These are phyloP conservation scores for Cryptococcus hybrid DNA, from an alignment of 1,284 basidiomycete genomes.

Conservation along the genomic window DNA sequence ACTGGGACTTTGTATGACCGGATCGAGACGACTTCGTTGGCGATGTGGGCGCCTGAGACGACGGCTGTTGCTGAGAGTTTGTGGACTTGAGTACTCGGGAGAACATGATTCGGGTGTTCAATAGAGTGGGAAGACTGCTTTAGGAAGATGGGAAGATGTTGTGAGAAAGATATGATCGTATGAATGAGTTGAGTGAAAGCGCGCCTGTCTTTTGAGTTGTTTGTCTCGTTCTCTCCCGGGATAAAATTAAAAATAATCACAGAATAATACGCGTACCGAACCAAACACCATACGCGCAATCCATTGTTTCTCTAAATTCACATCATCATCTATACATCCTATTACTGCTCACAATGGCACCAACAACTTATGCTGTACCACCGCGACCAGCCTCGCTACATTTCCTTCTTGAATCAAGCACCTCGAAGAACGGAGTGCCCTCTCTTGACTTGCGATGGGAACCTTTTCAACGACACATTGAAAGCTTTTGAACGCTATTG, in stretches of 20 bases:
- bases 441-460: slow-evolving; percentile 40
- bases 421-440: slow-evolving; percentile 14
- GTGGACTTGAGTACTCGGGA: slow-evolving; percentile 36
- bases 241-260: slow-evolving; percentile 1
- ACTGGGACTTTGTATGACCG: slow-evolving; percentile 25
- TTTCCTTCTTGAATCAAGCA: slow-evolving; percentile 18
- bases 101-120: slow-evolving; percentile 21
- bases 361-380: slow-evolving; percentile 17
- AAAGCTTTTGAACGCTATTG: slow-evolving; percentile 40
- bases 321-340: background rate
- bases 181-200: background rate
- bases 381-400: slow-evolving; percentile 21
- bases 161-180: slow-evolving; percentile 1
- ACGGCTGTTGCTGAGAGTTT: slow-evolving; percentile 19
- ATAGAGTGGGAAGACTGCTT: background rate
- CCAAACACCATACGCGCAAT: slow-evolving; percentile 4
- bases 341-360: slow-evolving; percentile 8
- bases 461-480: slow-evolving; percentile 34
- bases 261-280: background rate
- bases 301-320: background rate
- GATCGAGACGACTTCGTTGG: slow-evolving; percentile 23
- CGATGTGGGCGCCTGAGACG: slow-evolving; percentile 16
- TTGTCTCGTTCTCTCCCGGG: background rate
- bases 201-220: slow-evolving; percentile 6
- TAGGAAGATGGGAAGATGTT: background rate